Evolutionary conservation across 495 filamentous ascomycete genomes (phyloP), one percentile per base, ranked within the genome.

Genomic region (Recurvomyces mirabilis): DNA sequence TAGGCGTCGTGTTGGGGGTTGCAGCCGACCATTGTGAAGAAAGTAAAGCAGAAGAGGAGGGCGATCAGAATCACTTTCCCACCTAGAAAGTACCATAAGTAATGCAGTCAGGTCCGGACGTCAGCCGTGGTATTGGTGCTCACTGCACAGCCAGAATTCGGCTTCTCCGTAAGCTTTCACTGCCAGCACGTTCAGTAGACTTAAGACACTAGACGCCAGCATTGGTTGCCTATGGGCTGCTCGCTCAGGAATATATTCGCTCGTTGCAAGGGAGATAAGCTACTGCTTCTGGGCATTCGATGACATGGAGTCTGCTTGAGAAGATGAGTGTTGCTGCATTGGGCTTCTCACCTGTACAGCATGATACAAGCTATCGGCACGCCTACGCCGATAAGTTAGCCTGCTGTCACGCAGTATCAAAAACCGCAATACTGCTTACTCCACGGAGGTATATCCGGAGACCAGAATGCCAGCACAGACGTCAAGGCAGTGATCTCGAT

Each of bases 1-100:
- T 82, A 62, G 23, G 71, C 65, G 32, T 80, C 75, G 22, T 77
- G 67, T 32, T 58, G 70, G 10, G 78, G 67, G 24, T 78, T 77
- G 23, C 69, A 81, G 11, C 82, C 81, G 18, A 77, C 72, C 54
- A 79, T 73, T 26, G 85, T 68, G 45, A 80, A 73, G 44, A 87
- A 68, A 32, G 70, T 23, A 30, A 61, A 46, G 24, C 57, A 32
- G 41, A 60, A 51, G 7, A 63, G 35, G 19, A 74, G 59, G 51
- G 71, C 42, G 35, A 73, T 63, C 1, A 61, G 59, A 7, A 65
- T 45, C 20, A 73, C 57, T 43, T 73, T 73, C 32, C 70, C 59
- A 1, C 47, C 53, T n/a, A n/a, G n/a, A n/a, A n/a, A n/a, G n/a
- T n/a, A n/a, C n/a, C n/a, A n/a, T n/a, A n/a, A n/a, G n/a, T n/a